Evolutionary conservation across 2,329 filamentous ascomycete genomes (phyloP), one percentile per base, ranked within the genome.

Genomic region (Capronia americana): DNA sequence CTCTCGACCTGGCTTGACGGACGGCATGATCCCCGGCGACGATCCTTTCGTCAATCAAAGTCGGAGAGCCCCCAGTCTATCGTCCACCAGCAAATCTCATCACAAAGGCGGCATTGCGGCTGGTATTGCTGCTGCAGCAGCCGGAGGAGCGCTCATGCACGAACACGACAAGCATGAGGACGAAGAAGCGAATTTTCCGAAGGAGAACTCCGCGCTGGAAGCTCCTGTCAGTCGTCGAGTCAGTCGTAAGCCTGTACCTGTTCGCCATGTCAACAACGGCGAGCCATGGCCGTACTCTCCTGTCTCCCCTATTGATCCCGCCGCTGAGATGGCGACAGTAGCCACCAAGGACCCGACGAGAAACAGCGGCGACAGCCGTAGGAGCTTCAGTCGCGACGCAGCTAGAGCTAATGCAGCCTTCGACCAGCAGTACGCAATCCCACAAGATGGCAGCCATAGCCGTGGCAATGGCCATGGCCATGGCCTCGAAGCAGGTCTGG

Each of bases 201-300:
- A 64, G 14, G 48, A 57, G 12, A 56, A 62, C 20, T 38, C 32
- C 5, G 44, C 20, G 38, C 7, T 10, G 10, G 32, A 61, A 20
- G 34, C 50, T 41, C 32, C 50, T 26, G 38, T 44, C 12, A 50
- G 32, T 32, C 59, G 53, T 7, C 38, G 44, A 24, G 66, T 71
- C 12, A 61, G 30, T 54, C 50, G 69, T 12, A 71, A 70, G 51
- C 69, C 69, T 12, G 64, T 70, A 14, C 67, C 65, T 11, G 53
- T 67, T 23, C 62, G 64, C 50, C 54, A 51, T 28, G 34, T 61
- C 44, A 70, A 66, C 54, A 62, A 63, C 48, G 63, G 57, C 14
- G 69, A 72, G 41, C 64, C 63, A 11, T 70, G 69, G 70, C 69
- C 70, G 46, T 69, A 65, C 55, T 66, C 61, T 34, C 64, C 66